Evolutionary conservation across 2,329 filamentous ascomycete genomes (phyloP).

Genomic region (Paraphoma chrysanthemicola): DNA sequence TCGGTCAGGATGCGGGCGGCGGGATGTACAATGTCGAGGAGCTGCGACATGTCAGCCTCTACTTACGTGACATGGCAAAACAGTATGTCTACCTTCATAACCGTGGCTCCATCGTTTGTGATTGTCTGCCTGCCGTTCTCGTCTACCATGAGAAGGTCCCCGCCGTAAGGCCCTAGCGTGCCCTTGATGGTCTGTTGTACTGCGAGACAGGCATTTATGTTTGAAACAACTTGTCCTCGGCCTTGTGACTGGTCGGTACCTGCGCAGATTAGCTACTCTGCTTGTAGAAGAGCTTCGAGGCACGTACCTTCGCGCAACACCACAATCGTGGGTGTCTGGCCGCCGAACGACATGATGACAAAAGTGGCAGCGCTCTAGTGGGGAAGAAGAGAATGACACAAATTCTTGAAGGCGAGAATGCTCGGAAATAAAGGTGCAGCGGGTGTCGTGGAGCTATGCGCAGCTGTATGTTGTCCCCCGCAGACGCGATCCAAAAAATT

Average conservation of each 20-base stretch:
- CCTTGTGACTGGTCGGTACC: slow-evolving; percentile 98
- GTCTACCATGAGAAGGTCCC: slow-evolving; percentile 94
- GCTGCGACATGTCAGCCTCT: slow-evolving; percentile 57
- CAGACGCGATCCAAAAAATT: slow-evolving; percentile 42
- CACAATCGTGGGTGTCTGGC: slow-evolving; percentile 96
- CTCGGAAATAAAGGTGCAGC: slow-evolving; percentile 6
- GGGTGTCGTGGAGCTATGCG: slow-evolving; percentile 26
- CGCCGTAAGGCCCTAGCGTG: slow-evolving; percentile 94
- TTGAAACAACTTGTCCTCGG: slow-evolving; percentile 94
- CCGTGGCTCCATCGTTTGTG: slow-evolving; percentile 97
- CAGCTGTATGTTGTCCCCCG: slow-evolving; percentile 33
- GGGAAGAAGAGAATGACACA: slow-evolving; percentile 1
- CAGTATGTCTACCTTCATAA: slow-evolving; percentile 84
- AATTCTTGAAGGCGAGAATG: neutral
- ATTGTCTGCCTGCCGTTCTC: slow-evolving; percentile 96
- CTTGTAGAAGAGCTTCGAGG: slow-evolving; percentile 23
- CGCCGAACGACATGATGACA: slow-evolving; percentile 86
- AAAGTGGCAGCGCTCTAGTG: slow-evolving; percentile 1
- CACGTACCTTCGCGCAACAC: slow-evolving; percentile 93
- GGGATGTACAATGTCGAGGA: slow-evolving; percentile 97
- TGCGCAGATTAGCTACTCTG: slow-evolving; percentile 51
- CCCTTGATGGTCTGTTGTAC: slow-evolving; percentile 96
- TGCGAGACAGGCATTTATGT: slow-evolving; percentile 97
- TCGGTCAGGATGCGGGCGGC: slow-evolving; percentile 97
- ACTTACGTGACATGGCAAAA: neutral